A percentile compares a stretch with the other conserved stretches of the same genome.
phyloP scores from a whole-genome alignment of 495 filamentous ascomycete species.

The Trichoderma reesei region DNA sequence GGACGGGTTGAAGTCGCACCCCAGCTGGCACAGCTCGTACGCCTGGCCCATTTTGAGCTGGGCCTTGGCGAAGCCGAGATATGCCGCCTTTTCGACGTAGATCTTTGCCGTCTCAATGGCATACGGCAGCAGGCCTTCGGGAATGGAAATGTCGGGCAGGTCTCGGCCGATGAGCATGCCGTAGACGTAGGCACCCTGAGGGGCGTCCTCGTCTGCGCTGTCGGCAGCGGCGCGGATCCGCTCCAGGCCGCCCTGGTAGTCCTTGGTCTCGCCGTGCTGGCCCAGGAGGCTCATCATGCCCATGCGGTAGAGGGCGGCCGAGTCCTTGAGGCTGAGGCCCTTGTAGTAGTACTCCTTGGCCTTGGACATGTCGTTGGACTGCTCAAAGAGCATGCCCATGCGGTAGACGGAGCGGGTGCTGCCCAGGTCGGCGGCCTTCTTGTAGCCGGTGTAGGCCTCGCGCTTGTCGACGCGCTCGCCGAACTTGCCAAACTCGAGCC shows the following conservation, averaged over 20 bases:
- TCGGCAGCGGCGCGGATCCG: constrained; percentile 74
- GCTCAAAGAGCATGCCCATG: constrained; percentile 97
- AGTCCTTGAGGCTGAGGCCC: constrained; percentile 69
- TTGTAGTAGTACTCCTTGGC: constrained; percentile 81
- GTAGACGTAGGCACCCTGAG: constrained; percentile 93
- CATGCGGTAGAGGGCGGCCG: constrained; percentile 86
- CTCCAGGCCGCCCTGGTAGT: constrained; percentile 67
- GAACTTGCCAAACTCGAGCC: constrained; percentile 98
- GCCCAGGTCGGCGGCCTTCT: constrained; percentile 75
- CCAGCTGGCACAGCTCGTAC: constrained; percentile 86
- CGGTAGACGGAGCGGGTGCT: constrained; percentile 92
- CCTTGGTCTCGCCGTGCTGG: constrained; percentile 79
- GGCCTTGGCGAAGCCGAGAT: constrained; percentile 91
- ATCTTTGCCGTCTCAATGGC: constrained; percentile 67
- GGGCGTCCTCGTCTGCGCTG: constrained; percentile 91
- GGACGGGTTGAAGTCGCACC: constrained; percentile 89
- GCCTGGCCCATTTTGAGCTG: constrained; percentile 96
- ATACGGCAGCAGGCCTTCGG: constrained; percentile 56
- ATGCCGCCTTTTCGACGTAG: constrained; percentile 95
- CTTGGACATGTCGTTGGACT: constrained; percentile 80
- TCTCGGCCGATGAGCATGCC: constrained; percentile 91
- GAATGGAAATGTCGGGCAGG: constrained; percentile 75
- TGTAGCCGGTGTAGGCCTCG: constrained; percentile 82
- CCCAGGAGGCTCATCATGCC: constrained; percentile 97
- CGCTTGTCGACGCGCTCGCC: constrained; percentile 81